phyloP scores from a whole-genome alignment of 305 asterid genomes.

The Rubia peregrina region DNA sequence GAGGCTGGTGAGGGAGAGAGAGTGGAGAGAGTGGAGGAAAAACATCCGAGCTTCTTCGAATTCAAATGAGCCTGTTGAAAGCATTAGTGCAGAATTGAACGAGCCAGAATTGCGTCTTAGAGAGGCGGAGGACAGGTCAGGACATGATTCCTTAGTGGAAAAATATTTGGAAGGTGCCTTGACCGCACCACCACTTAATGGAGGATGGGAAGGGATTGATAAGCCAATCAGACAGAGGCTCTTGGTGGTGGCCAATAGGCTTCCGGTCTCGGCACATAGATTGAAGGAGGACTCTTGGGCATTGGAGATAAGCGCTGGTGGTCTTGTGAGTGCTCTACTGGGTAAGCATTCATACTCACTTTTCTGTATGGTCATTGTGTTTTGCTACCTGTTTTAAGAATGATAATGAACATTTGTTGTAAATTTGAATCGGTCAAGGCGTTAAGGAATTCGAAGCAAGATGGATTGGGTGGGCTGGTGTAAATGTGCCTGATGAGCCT shows the following conservation, averaged over 20 bases:
- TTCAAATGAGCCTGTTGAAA: slow-evolving; percentile 38
- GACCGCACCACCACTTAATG: slow-evolving; percentile 41
- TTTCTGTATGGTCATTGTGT: slow-evolving; percentile 8
- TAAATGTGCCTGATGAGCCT: slow-evolving; percentile 83
- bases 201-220: slow-evolving; percentile 59
- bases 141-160: slow-evolving; percentile 37
- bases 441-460: slow-evolving; percentile 89
- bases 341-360: slow-evolving; percentile 43
- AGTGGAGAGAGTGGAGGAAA: slow-evolving; percentile 54
- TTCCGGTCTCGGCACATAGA: slow-evolving; percentile 94
- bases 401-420: background rate
- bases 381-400: slow-evolving; percentile 4
- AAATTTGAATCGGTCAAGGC: slow-evolving; percentile 37
- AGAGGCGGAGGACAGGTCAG: slow-evolving; percentile 28
- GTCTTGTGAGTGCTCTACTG: slow-evolving; percentile 89
- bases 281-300: slow-evolving; percentile 90
- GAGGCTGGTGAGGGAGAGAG: slow-evolving; percentile 72
- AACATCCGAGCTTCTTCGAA: slow-evolving; percentile 34
- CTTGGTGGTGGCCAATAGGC: slow-evolving; percentile 93
- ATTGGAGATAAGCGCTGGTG: slow-evolving; percentile 92
- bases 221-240: slow-evolving; percentile 67
- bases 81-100: slow-evolving; percentile 35
- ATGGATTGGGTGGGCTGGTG: slow-evolving; percentile 99
- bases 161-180: slow-evolving; percentile 47
- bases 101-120: slow-evolving; percentile 35